Conservation (phyloP, 2,329 filamentous ascomycete species). For the Metarhizium sp. region DNA sequence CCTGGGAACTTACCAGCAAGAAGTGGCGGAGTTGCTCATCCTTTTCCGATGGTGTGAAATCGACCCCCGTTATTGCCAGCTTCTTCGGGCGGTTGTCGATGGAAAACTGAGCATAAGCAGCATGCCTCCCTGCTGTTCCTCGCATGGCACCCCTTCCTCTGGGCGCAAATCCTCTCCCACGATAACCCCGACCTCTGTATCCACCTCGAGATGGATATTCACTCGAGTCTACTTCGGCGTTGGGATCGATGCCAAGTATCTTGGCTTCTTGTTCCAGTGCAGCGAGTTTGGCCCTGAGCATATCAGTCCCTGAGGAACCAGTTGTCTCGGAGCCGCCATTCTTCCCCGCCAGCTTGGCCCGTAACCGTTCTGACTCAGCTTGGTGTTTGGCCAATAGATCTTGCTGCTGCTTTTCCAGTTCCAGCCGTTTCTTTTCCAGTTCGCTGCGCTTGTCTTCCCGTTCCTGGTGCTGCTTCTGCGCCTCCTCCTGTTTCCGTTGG, state of each 20-base stretch:
- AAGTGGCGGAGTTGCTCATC: constrained; percentile 65
- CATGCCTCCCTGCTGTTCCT: constrained; percentile 38
- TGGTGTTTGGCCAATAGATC: constrained; percentile 54
- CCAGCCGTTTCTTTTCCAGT: constrained; percentile 50
- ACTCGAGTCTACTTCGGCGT: constrained; percentile 35
- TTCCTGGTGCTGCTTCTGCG: constrained; percentile 59
- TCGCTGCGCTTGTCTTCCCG: constrained; percentile 53
- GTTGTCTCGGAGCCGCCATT: constrained; percentile 17
- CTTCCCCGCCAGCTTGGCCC: constrained; percentile 37
- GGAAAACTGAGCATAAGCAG: constrained; percentile 53
- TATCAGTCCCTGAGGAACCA: constrained; percentile 44
- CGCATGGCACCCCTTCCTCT: constrained; percentile 30
- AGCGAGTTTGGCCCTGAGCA: constrained; percentile 61
- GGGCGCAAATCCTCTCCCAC: constrained; percentile 23
- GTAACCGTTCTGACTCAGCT: constrained; percentile 57
- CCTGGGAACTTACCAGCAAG: constrained; percentile 46
- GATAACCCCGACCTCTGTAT: constrained; percentile 25
- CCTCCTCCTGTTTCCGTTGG: constrained; percentile 57
- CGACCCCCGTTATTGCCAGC: constrained; percentile 53
- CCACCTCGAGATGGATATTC: constrained; percentile 23
- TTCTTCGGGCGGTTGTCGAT: constrained; percentile 69
- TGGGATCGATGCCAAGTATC: constrained; percentile 57
- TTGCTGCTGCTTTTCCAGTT: constrained; percentile 55
- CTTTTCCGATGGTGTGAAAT: constrained; percentile 50
- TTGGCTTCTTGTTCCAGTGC: constrained; percentile 65